Base-by-base conservation (phyloP, 164 flowering plant genomes). In the Piper betle region DNA sequence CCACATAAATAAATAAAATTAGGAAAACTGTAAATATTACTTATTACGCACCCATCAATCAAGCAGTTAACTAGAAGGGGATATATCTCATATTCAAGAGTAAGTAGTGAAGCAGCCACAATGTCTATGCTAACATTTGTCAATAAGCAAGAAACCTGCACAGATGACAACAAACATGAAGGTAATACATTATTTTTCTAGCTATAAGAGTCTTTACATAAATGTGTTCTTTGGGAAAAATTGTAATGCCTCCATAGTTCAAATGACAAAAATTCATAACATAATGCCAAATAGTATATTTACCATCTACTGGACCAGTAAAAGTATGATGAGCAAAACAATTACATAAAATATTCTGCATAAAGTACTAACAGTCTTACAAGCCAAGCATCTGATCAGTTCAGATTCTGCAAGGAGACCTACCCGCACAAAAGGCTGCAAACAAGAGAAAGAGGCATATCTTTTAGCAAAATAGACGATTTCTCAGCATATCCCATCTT, bases 331-430 rank as follows among this genome's bases (percentile, higher is more conserved):
- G 8, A 8, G 50, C 12, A 6, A 43, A 10, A 43, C 8, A 1
- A 10, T 8, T 1, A 8, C 8, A 43, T 43, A 43, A 43, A 15
- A 10, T 43, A 43, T 43, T 8, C 8, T 43, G n/a, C n/a, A 8
- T 3, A 8, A 43, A 58, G 33, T 20, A 74, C 90, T 15, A 80
- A 92, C 96, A 53, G 86, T 74, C 73, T 84, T 81, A 75, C 98
- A 89, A 43, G 96, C 82, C 72, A 92, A 69, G 62, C 74, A 63
- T 78, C 71, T 85, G 67, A 92, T 80, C 52, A 40, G 46, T 61
- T 81, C 82, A 71, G 98, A 92, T 42, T 81, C 82, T 37, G 96
- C 89, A 64, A 50, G 68, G 18, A 92, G 75, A 63, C 98, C 96
- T 65, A 81, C 84, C 62, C 75, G 82, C 52, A 89, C 72, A 62